A percentile compares a stretch with the other conserved stretches of the same genome.
These are phyloP conservation scores for Pseudocercospora fijiensis DNA, from an alignment of 2,329 filamentous ascomycete species.

Conservation along the genomic window DNA sequence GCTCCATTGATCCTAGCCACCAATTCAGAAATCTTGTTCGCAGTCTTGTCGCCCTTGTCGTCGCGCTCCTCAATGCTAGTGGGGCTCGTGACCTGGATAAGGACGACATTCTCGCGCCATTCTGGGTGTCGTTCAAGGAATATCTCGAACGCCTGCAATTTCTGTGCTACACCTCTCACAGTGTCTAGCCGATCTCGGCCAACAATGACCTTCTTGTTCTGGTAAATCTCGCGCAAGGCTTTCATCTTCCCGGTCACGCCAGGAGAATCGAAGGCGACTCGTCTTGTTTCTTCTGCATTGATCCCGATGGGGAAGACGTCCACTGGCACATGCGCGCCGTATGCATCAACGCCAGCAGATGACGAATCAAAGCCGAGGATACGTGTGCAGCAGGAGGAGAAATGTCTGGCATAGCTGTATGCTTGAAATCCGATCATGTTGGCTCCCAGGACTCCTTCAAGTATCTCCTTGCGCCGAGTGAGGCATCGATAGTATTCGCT, in stretches of 20 bases:
- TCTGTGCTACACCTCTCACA: constrained; percentile 90
- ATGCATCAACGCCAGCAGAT: constrained; percentile 79
- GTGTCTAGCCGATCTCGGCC: constrained; percentile 92
- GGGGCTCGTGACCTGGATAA: constrained; percentile 86
- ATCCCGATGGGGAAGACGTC: constrained; percentile 95
- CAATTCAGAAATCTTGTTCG: constrained; percentile 84
- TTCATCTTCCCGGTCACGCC: constrained; percentile 70
- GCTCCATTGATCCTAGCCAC: constrained; percentile 88
- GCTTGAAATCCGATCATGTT: constrained; percentile 96
- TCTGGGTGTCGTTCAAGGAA: constrained; percentile 89
- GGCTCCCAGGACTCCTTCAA: constrained; percentile 84
- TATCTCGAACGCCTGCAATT: constrained; percentile 88
- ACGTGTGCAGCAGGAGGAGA: constrained; percentile 88
- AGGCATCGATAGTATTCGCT: constrained; percentile 92
- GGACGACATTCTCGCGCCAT: constrained; percentile 86
- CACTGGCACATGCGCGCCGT: constrained; percentile 83
- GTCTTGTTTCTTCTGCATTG: constrained; percentile 76
- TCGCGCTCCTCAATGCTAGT: constrained; percentile 68
- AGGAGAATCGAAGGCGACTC: constrained; percentile 65
- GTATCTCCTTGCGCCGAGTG: constrained; percentile 80
- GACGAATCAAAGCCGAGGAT: constrained; percentile 89
- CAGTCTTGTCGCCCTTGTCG: constrained; percentile 76
- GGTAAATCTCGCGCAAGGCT: constrained; percentile 72
- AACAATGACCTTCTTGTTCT: constrained; percentile 92
- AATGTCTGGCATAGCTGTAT: constrained; percentile 91